Conservation (phyloP, 2,329 filamentous ascomycete genomes). For the Penicillium sp. region DNA sequence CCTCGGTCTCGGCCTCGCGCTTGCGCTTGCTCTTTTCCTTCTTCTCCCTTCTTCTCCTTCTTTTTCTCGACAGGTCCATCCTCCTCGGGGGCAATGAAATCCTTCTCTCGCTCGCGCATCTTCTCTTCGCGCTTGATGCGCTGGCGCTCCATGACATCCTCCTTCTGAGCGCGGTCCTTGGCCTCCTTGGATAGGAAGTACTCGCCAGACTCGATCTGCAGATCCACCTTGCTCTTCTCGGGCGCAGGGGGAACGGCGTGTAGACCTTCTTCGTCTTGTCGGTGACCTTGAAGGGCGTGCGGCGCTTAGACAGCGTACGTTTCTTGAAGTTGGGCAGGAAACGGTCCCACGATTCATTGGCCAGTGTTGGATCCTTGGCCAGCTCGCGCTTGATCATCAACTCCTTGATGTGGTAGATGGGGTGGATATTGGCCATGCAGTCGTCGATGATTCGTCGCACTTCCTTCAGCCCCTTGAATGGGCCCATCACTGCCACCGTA, state of each 20-base stretch:
- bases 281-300: slow-evolving; percentile 74
- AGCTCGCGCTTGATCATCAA: slow-evolving; percentile 91
- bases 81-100: slow-evolving; percentile 84
- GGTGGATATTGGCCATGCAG: slow-evolving; percentile 92
- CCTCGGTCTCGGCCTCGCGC: slow-evolving; percentile 33
- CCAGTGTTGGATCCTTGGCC: slow-evolving; percentile 80
- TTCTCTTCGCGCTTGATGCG: slow-evolving; percentile 83
- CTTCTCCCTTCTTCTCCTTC: slow-evolving; percentile 45
- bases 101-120: slow-evolving; percentile 74
- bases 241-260: slow-evolving; percentile 92
- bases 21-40: slow-evolving; percentile 44
- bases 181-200: slow-evolving; percentile 93
- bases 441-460: slow-evolving; percentile 84
- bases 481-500: slow-evolving; percentile 86
- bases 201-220: slow-evolving; percentile 96
- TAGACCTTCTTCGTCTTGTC: slow-evolving; percentile 94
- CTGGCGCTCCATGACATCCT: slow-evolving; percentile 78
- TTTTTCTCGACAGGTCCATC: slow-evolving; percentile 51
- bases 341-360: slow-evolving; percentile 86
- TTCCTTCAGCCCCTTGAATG: slow-evolving; percentile 89
- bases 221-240: slow-evolving; percentile 98
- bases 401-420: slow-evolving; percentile 89
- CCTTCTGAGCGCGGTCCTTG: slow-evolving; percentile 75
- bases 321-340: slow-evolving; percentile 98
- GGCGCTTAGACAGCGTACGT: slow-evolving; percentile 77